Evolutionary conservation across 495 filamentous ascomycete species (phyloP).

Genomic region (Aspergillus egyptiacus): DNA sequence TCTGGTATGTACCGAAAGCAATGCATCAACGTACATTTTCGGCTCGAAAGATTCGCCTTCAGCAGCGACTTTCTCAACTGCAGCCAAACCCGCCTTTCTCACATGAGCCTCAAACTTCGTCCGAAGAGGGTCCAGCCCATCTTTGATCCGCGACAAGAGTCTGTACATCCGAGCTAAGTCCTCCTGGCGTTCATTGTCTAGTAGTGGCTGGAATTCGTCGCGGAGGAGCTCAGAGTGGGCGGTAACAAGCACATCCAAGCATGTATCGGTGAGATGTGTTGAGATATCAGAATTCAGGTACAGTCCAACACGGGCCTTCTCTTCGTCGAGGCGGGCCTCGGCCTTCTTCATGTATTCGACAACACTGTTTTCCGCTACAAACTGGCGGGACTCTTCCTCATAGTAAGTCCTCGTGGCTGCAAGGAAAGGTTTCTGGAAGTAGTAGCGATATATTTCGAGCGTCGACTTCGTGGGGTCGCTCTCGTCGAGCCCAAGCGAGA

Average conservation of each 20-base stretch:
- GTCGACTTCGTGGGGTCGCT: conserved; percentile 89
- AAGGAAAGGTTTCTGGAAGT: conserved; percentile 92
- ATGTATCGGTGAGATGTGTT: conserved; percentile 73
- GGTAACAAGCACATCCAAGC: conserved; percentile 82
- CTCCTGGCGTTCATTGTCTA: conserved; percentile 91
- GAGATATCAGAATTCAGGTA: conserved; percentile 90
- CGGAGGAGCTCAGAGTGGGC: conserved; percentile 77
- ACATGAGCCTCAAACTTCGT: conserved; percentile 90
- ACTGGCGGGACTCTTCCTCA: conserved; percentile 84
- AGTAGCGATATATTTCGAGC: conserved; percentile 84
- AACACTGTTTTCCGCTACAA: conserved; percentile 93
- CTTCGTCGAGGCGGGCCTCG: conserved; percentile 82
- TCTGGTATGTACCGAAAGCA: conserved; percentile 88
- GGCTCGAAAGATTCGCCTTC: conserved; percentile 91
- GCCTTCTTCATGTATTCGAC: conserved; percentile 99
- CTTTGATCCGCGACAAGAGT: conserved; percentile 82
- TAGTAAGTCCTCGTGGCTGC: conserved; percentile 80
- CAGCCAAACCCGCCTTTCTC: conserved; percentile 75
- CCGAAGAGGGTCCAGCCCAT: conserved; percentile 86
- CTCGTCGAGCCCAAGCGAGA: conserved; percentile 91
- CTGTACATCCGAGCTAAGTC: conserved; percentile 96
- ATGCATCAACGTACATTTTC: conserved; percentile 91
- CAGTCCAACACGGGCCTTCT: conserved; percentile 88
- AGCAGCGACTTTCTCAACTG: conserved; percentile 84
- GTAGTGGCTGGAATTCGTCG: conserved; percentile 92